phyloP scores from a whole-genome alignment of 2,329 filamentous ascomycete species.

The Pleochaeta shiraiana region DNA sequence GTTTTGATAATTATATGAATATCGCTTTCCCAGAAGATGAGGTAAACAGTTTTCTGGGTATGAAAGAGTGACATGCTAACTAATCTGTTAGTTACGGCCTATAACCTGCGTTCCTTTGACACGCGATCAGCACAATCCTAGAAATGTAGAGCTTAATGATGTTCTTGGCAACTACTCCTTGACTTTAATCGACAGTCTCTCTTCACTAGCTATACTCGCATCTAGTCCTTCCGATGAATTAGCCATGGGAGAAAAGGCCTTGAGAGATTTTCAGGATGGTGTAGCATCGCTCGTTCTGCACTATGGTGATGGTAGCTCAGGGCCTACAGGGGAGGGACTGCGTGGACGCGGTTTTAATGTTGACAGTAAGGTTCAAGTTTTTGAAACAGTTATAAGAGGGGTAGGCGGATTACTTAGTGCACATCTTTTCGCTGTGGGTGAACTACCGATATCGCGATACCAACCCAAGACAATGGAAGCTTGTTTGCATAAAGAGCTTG shows the following conservation, averaged over 20 bases:
- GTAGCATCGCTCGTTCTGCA: conserved; percentile 53
- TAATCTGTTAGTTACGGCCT: conserved; percentile 43
- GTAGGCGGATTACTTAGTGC: conserved; percentile 80
- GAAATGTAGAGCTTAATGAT: conserved; percentile 76
- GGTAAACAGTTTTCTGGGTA: conserved; percentile 22
- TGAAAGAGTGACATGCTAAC: conserved; percentile 5
- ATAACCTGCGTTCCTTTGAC: conserved; percentile 67
- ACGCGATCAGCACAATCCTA: conserved; percentile 58
- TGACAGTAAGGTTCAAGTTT: conserved; percentile 96
- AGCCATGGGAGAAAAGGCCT: conserved; percentile 34
- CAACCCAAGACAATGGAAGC: conserved; percentile 22
- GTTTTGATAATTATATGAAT: conserved; percentile 84
- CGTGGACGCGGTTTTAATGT: conserved; percentile 71
- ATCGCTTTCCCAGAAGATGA: conserved; percentile 94
- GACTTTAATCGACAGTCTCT: conserved; percentile 86
- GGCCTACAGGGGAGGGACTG: conserved; percentile 44
- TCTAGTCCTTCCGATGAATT: conserved; percentile 40
- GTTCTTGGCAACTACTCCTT: conserved; percentile 93
- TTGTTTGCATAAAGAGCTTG: conserved; percentile 15
- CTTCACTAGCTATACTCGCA: conserved; percentile 79
- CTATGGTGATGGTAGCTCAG: conserved; percentile 66
- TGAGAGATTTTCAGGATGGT: conserved; percentile 59
- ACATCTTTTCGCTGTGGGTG: conserved; percentile 79
- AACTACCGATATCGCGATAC: conserved; percentile 71
- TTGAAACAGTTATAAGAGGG: conserved; percentile 91